phyloP scores from a whole-genome alignment of 345 rosid genomes.

The Murraya paniculata region DNA sequence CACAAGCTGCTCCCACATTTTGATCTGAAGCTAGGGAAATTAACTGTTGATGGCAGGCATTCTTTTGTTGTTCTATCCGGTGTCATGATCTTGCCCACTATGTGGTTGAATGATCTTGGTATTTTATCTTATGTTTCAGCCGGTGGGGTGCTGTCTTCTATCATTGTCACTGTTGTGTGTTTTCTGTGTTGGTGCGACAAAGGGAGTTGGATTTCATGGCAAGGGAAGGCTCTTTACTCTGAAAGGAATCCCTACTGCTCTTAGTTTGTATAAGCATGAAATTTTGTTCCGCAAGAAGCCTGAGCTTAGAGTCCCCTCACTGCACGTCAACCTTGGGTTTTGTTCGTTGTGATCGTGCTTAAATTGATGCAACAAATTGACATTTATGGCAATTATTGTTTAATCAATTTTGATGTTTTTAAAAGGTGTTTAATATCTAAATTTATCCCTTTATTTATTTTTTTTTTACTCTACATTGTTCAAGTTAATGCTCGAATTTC shows the following conservation, averaged over 20 bases:
- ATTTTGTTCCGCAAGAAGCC: too few relatives aligned
- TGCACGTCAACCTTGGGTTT: too few relatives aligned
- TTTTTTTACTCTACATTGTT: too few relatives aligned
- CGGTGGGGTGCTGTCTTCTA: constrained; percentile 39
- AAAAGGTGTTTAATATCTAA: too few relatives aligned
- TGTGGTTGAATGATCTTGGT: constrained; percentile 37
- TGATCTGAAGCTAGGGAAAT: constrained; percentile 23
- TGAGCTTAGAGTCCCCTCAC: too few relatives aligned
- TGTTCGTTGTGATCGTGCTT: too few relatives aligned
- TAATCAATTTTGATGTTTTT: too few relatives aligned
- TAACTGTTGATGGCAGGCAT: constrained; percentile 29
- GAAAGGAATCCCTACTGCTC: constrained; percentile 39
- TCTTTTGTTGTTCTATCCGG: constrained; percentile 32
- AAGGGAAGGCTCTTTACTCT: constrained; percentile 29
- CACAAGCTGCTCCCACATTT: constrained; percentile 36
- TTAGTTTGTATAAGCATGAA: constrained; percentile 28
- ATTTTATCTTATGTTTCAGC: constrained; percentile 45
- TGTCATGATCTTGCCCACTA: constrained; percentile 35
- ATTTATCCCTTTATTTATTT: too few relatives aligned
- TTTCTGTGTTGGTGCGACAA: constrained; percentile 28
- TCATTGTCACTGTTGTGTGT: constrained; percentile 34
- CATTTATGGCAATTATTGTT: neutral
- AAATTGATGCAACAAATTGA: neutral
- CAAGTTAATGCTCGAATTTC: too few relatives aligned
- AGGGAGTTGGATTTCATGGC: constrained; percentile 33